Evolutionary conservation across 2,329 filamentous ascomycete genomes (phyloP), one percentile per base, ranked within the genome.

Genomic region (Stemphylium lycopersici): DNA sequence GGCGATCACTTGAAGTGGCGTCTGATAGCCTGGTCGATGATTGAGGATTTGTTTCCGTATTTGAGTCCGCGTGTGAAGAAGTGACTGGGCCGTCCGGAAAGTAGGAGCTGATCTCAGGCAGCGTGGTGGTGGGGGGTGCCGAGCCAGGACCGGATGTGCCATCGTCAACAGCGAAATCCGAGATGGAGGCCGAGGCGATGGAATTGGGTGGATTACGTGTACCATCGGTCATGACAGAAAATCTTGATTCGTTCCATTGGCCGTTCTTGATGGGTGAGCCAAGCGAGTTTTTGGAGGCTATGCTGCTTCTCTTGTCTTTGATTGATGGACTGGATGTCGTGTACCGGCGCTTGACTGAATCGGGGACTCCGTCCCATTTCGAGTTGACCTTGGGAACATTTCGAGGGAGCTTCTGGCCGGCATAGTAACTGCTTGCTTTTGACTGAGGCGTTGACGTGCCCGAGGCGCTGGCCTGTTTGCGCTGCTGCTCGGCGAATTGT

Each of bases 361-460:
- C 73, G 11, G 81, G 81, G 6, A 83, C 64, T 8, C 81, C 81
- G 59, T 83, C 77, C 81, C 81, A 83, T 67, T 80, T 83, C 24
- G 79, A 79, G 55, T 83, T 84, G 32, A 83, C 81, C 57, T 79
- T 82, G 16, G 81, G 81, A 1, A 83, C 79, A 48, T 70, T 71
- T 3, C 74, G 60, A 5, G 81, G 81, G 33, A 84, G 73, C 58
- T 79, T 81, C 55, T 79, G 56, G 32, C 73, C 71, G 11, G 67
- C 66, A 26, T 75, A 65, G 20, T 44, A 72, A 32, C 43, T 59
- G 44, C 54, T 59, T 26, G 40, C 42, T 44, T 33, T 38, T 24
- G 57, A 61, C n/a, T 53, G 49, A 8, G 63, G 61, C 5, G 61
- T 57, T 3, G 48, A 43, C 3, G 56, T 41, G 29, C 65, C 66